Base-by-base conservation (phyloP, 2,329 filamentous ascomycete genomes). In the Rhinocladiella mackenziei region DNA sequence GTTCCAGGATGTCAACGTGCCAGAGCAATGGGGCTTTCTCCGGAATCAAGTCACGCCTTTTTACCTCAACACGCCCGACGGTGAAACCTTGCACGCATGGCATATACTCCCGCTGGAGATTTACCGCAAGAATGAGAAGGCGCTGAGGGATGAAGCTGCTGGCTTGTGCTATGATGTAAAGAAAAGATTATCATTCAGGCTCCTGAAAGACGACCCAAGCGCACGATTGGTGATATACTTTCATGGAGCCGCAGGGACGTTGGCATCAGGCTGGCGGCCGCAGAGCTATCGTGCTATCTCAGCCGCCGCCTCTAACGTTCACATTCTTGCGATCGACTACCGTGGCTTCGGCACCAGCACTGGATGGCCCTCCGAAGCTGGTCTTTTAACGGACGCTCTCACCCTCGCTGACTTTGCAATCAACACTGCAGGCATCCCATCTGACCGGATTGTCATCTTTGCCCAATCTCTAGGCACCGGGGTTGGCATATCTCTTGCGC, bases 311-410 rank as follows among this genome's bases (percentile, higher is more conserved):
- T 56, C 64, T 14, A 76, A 73, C 28, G 75, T 78, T 2, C 77
- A 83, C 53, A 68, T 76, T 26, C 56, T 83, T 6, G 69, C 75
- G 1, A 72, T 83, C 40, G 79, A 83, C 60, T 96, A 96, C 65
- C 84, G 89, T 13, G 89, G 89, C 5, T 96, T 87, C 56, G 89
- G 89, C 1, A 75, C 78, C 28, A 92, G 86, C 38, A 72, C 63
- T 0, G 77, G 78, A 2, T 56, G 59, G 4, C 78, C 78, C 0
- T 77, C 75, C 0, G 78, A 83, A 58, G 35, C 56, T 1, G 78
- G 78, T 0, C 61, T 83, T 1, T 62, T 78, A 9, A 59, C 58
- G 1, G 78, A 83, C 56, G 78, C 75, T 1, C 53, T 74, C 0
- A 63, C 74, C 0, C 59, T 80, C 2, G 69, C 69, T 2, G 64